Evolutionary conservation across 352 stramenopile species (phyloP).

Genomic region (Globisporangium viniferum): DNA sequence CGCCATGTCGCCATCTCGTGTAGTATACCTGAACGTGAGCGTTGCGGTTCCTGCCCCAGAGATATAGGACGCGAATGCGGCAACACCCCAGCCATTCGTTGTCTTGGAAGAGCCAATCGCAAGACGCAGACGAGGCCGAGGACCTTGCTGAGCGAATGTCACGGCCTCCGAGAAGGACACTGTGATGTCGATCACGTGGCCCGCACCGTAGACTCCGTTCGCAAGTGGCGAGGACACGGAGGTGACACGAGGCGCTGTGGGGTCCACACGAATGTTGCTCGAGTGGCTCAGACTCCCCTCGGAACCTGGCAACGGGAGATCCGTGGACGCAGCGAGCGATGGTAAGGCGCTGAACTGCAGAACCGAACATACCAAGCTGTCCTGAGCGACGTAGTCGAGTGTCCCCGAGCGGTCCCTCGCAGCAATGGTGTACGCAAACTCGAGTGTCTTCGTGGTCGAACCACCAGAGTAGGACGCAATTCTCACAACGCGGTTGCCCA

Average conservation of each 20-base stretch:
- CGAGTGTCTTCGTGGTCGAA: constrained; percentile 35
- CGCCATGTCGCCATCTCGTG: constrained; percentile 44
- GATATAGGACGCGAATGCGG: constrained; percentile 33
- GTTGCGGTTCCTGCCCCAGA: constrained; percentile 36
- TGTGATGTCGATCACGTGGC: constrained; percentile 46
- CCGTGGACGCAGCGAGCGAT: constrained; percentile 35
- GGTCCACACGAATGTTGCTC: constrained; percentile 41
- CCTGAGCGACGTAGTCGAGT: constrained; percentile 47
- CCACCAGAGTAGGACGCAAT: constrained; percentile 48
- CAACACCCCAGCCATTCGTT: not conserved
- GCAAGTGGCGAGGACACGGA: constrained; percentile 42
- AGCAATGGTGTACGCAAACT: constrained; percentile 58
- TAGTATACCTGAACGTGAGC: constrained; percentile 39
- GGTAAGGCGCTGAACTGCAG: constrained; percentile 49
- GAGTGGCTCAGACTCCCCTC: constrained; percentile 36
- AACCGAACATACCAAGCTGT: constrained; percentile 42
- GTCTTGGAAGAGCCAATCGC: constrained; percentile 21
- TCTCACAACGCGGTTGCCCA: constrained; percentile 31
- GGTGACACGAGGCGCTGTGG: constrained; percentile 31
- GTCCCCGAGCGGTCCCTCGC: constrained; percentile 37
- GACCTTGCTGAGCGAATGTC: constrained; percentile 17
- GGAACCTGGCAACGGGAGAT: constrained; percentile 41
- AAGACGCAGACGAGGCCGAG: constrained; percentile 33
- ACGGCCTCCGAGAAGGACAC: constrained; percentile 60
- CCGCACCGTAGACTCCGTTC: constrained; percentile 58